These are phyloP conservation scores for Talaromyces sp. DNA, from an alignment of 2,329 filamentous ascomycete species.

Conservation along the genomic window DNA sequence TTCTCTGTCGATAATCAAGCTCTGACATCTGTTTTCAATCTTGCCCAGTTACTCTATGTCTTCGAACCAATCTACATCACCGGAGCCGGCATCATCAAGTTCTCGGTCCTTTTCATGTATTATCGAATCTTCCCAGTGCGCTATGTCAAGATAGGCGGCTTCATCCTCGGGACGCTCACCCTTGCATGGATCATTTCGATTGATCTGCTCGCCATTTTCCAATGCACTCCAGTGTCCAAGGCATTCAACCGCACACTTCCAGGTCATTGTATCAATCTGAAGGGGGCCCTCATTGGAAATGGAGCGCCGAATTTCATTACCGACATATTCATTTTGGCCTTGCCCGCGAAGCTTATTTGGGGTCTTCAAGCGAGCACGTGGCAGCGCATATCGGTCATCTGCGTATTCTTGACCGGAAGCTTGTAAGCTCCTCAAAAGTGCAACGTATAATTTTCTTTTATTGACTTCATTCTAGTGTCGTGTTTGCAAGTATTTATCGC, in stretches of 20 bases:
- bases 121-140: slow-evolving; percentile 1
- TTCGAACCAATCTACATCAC: slow-evolving; percentile 6
- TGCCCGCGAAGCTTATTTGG: slow-evolving; percentile 1
- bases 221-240: slow-evolving; percentile 1
- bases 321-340: slow-evolving; percentile 1
- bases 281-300: neutral
- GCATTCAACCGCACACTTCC: neutral
- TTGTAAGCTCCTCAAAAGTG: neutral
- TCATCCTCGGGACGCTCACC: neutral
- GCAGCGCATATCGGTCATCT: slow-evolving; percentile 2
- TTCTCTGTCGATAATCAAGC: neutral
- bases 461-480: neutral
- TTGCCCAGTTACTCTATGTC: neutral
- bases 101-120: slow-evolving; percentile 5
- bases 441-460: too few relatives aligned
- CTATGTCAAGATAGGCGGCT: neutral
- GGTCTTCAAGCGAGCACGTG: slow-evolving; percentile 1
- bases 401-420: slow-evolving; percentile 2
- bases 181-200: slow-evolving; percentile 2
- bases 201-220: neutral
- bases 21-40: neutral
- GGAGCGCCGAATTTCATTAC: neutral
- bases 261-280: slow-evolving; percentile 1
- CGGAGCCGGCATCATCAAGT: slow-evolving; percentile 1
- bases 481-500: slow-evolving; percentile 3